phyloP scores from a whole-genome alignment of 306 rosid genomes.

The Vigna nakashimae region DNA sequence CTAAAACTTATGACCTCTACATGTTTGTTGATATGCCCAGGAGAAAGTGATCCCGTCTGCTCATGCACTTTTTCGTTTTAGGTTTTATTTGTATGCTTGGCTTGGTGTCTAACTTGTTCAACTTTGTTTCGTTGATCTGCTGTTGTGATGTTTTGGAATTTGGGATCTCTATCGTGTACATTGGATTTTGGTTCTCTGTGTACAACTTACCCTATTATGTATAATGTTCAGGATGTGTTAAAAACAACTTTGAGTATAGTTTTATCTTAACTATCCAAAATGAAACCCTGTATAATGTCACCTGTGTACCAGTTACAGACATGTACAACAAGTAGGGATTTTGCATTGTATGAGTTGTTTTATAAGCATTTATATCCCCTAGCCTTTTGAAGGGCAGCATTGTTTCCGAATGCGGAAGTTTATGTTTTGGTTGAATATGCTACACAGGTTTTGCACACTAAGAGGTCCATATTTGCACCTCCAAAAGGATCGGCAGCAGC shows the following conservation, averaged over 20 bases:
- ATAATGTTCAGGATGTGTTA: constrained; percentile 2
- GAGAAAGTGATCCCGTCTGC: neutral
- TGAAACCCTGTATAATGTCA: constrained; percentile 13
- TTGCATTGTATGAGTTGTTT: neutral
- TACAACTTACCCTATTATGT: neutral
- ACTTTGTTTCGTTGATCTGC: neutral
- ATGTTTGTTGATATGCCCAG: constrained; percentile 4
- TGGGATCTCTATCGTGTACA: neutral
- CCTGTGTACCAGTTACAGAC: neutral
- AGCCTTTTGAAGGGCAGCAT: constrained; percentile 35
- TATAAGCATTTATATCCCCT: neutral
- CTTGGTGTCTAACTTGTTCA: neutral
- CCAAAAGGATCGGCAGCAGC: constrained; percentile 99
- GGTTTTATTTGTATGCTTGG: neutral
- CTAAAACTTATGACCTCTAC: neutral
- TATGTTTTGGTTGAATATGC: constrained; percentile 44
- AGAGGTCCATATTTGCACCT: constrained; percentile 88
- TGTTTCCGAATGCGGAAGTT: constrained; percentile 29
- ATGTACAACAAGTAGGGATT: neutral
- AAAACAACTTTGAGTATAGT: constrained; percentile 13
- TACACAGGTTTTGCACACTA: constrained; percentile 80
- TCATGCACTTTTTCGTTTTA: neutral
- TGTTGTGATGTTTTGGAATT: neutral
- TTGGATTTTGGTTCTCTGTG: constrained; percentile 4
- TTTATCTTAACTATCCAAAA: constrained; percentile 9